Percentiles rank a stretch among this genome's conserved stretches.
Conservation (phyloP, 805 yeast species). For the Candida sonorensis region DNA sequence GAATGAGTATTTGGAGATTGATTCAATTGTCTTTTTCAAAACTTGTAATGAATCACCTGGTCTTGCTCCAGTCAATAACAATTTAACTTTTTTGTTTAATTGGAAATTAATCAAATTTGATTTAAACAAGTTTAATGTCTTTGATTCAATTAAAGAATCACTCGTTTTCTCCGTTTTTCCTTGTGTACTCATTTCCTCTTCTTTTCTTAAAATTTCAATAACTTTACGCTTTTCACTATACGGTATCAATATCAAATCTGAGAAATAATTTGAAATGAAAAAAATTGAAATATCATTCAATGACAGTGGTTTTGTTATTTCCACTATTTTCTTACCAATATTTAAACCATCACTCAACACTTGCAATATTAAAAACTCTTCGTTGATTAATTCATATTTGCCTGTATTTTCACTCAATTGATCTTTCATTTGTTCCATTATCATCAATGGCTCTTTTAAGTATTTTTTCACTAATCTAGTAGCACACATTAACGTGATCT, state of each 20-base stretch:
- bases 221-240: conserved; percentile 36
- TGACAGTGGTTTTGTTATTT: conserved; percentile 53
- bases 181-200: neutral
- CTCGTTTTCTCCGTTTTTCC: too few species aligned
- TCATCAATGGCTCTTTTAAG: conserved; percentile 33
- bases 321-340: conserved; percentile 47
- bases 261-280: conserved; percentile 56
- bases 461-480: conserved; percentile 28
- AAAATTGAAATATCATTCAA: conserved; percentile 50
- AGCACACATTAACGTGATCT: conserved; percentile 54
- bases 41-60: conserved; percentile 38
- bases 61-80: conserved; percentile 55
- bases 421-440: too few species aligned
- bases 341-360: conserved; percentile 54
- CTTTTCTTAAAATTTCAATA: conserved; percentile 33
- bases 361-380: conserved; percentile 45
- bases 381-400: conserved; percentile 33
- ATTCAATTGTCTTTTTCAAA: conserved; percentile 36
- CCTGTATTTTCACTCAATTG: conserved; percentile 14
- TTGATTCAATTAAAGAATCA: conserved; percentile 27
- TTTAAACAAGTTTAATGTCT: conserved; percentile 32
- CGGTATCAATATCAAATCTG: conserved; percentile 60
- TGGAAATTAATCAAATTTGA: conserved; percentile 36
- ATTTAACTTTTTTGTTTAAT: conserved; percentile 32
- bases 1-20: conserved; percentile 17